Evolutionary conservation across 768 basidiomycete species (phyloP), one percentile per base, ranked within the genome.

Genomic region (Pisolithus marmoratus): DNA sequence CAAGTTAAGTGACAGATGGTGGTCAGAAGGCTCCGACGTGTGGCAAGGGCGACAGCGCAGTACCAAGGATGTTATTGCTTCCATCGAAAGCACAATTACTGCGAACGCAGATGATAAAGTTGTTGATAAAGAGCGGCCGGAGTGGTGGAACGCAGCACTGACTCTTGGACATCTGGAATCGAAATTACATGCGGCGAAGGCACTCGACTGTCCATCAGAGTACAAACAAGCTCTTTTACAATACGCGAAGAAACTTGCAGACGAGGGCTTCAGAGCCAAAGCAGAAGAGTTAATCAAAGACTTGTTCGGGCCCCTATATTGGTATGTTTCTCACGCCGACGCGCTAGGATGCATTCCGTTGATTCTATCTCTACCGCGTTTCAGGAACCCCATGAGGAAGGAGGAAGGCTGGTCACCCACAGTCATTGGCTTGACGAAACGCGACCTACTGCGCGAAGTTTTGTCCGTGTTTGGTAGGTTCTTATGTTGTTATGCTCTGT

Each of bases 211-310:
- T 61, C 80, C 82, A n/a, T 68, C 73, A 46, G 96, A 98, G 69
- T 96, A 90, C 69, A 89, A 84, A 65, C 79, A 83, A 60, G 82
- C 81, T 50, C 63, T 97, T 58, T 57, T 84, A 50, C 57, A 81
- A 57, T 97, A 96, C 65, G 85, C 91, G 36, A 87, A 81, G 73
- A 84, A 82, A 70, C 74, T 98, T 38, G 91, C 87, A 34, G 90
- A 96, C 56, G 93, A 95, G 65, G 93, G 88, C 0, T 93, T 92
- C 65, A 74, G 81, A 54, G 86, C 74, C 36, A 93, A 94, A 66
- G 94, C 84, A 17, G 94, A 96, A 65, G 95, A 98, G 66, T 68
- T 99, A 50, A 80, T 95, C 46, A 86, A 81, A 67, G 96, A 97
- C 56, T 74, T 98, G 48, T 84, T 88, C 59, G 94, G 94, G 15